phyloP scores from a whole-genome alignment of 2,329 filamentous ascomycete species.

The Aspergillus pseudoviridinutans region DNA sequence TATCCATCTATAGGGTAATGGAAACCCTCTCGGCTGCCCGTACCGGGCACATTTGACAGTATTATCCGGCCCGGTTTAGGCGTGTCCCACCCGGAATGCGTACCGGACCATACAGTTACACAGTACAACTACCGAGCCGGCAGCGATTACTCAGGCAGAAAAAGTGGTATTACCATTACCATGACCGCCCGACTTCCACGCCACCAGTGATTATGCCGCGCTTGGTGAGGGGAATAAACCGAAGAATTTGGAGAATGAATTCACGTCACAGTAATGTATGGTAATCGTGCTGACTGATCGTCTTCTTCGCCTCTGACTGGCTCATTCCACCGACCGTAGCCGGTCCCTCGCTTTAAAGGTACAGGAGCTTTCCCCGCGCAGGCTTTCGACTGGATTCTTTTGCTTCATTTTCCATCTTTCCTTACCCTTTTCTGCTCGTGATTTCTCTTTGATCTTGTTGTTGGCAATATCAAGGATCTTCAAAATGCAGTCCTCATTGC shows the following conservation, averaged over 20 bases:
- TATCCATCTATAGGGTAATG: not conserved
- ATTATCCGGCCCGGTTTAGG: slow-evolving; percentile 14
- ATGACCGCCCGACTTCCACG: not conserved
- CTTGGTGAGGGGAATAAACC: not conserved
- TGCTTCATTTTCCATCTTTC: slow-evolving; percentile 4
- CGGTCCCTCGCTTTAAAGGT: slow-evolving; percentile 10
- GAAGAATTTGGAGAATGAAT: not conserved
- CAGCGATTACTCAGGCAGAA: not conserved
- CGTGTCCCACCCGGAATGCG: slow-evolving; percentile 12
- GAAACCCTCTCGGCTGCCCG: not conserved
- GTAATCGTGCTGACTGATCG: not conserved
- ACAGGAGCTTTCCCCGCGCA: slow-evolving; percentile 26
- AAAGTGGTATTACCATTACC: not conserved
- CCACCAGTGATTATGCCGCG: not conserved
- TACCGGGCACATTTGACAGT: not conserved
- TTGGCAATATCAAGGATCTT: not conserved
- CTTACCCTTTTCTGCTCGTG: slow-evolving; percentile 5
- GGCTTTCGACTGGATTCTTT: slow-evolving; percentile 5
- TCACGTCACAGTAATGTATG: not conserved
- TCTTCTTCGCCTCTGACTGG: slow-evolving; percentile 1
- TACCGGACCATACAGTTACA: slow-evolving; percentile 13
- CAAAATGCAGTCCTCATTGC: slow-evolving; percentile 27
- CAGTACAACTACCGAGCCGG: too few species aligned
- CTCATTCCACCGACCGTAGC: slow-evolving; percentile 1
- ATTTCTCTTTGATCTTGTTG: not conserved